Evolutionary conservation across 202 grass and related monocot species (phyloP).

Genomic region (Panicum hallii): DNA sequence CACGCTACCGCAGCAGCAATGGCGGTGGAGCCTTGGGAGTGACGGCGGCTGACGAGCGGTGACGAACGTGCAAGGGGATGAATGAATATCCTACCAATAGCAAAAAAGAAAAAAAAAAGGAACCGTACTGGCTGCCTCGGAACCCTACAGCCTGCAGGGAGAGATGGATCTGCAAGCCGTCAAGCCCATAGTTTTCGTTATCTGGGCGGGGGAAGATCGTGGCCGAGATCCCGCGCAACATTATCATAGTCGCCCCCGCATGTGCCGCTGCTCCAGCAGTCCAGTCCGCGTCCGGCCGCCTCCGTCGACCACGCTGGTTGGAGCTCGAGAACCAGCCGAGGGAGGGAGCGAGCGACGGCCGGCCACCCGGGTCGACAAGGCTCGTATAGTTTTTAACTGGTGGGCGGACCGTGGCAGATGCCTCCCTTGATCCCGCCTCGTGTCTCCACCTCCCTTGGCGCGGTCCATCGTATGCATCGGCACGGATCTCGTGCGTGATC

Average conservation of each 20-base stretch:
- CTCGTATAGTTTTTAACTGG: not conserved
- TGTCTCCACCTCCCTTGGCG: not conserved
- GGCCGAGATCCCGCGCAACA: not conserved
- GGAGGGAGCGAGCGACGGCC: too few species aligned
- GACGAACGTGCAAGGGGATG: not conserved
- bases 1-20: not conserved
- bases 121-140: not conserved
- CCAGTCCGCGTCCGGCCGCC: too few species aligned
- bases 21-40: not conserved
- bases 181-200: conserved; percentile 27
- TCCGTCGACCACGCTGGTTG: not conserved
- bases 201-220: not conserved
- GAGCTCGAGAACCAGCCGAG: not conserved
- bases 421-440: not conserved
- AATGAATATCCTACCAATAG: not conserved
- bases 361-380: not conserved
- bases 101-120: not conserved
- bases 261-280: not conserved
- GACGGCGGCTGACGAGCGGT: not conserved
- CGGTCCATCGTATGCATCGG: not conserved
- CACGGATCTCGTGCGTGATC: not conserved
- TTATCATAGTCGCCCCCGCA: not conserved
- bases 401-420: not conserved
- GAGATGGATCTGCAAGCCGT: not conserved
- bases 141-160: not conserved